A percentile compares a stretch with the other conserved stretches of the same genome.
Conservation (phyloP, 371 early-diverging fungal genomes). For the Polyrhizophydium stewartii region DNA sequence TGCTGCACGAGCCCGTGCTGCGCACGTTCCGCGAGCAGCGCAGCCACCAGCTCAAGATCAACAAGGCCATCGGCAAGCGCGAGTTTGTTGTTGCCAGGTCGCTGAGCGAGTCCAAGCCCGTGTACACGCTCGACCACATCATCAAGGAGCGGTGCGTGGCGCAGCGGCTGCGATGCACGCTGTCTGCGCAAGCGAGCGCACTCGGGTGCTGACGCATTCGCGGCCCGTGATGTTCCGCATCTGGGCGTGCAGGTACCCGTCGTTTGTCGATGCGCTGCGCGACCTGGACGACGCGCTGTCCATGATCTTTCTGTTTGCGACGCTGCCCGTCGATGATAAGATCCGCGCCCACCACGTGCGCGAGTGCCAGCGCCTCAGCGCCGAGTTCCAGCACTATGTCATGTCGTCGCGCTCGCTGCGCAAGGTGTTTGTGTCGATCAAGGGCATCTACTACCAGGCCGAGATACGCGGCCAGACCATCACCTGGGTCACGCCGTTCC, state of each 20-base stretch:
- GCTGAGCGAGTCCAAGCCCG: constrained; percentile 70
- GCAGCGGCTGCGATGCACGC: background rate
- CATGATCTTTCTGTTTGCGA: constrained; percentile 89
- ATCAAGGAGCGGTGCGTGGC: constrained; percentile 78
- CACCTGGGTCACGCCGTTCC: constrained; percentile 94
- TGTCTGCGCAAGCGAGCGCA: background rate
- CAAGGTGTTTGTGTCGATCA: constrained; percentile 92
- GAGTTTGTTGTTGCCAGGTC: constrained; percentile 71
- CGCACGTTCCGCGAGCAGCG: constrained; percentile 88
- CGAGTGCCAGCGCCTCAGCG: constrained; percentile 74
- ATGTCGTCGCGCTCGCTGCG: constrained; percentile 71
- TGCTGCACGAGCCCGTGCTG: constrained; percentile 90
- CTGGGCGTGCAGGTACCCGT: constrained; percentile 67
- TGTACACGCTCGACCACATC: constrained; percentile 85
- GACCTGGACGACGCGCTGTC: constrained; percentile 96
- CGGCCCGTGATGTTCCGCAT: constrained; percentile 6
- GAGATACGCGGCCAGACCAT: constrained; percentile 90
- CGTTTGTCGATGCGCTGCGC: constrained; percentile 89
- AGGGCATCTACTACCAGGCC: constrained; percentile 98
- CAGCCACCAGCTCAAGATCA: constrained; percentile 77
- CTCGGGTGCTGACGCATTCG: no score
- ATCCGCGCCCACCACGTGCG: constrained; percentile 60
- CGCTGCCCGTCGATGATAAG: constrained; percentile 69
- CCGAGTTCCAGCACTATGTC: constrained; percentile 91
- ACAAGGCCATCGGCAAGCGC: constrained; percentile 75